Evolutionary conservation across 2,329 filamentous ascomycete species (phyloP), one percentile per base, ranked within the genome.

Genomic region (Sordariomycetes sp.): DNA sequence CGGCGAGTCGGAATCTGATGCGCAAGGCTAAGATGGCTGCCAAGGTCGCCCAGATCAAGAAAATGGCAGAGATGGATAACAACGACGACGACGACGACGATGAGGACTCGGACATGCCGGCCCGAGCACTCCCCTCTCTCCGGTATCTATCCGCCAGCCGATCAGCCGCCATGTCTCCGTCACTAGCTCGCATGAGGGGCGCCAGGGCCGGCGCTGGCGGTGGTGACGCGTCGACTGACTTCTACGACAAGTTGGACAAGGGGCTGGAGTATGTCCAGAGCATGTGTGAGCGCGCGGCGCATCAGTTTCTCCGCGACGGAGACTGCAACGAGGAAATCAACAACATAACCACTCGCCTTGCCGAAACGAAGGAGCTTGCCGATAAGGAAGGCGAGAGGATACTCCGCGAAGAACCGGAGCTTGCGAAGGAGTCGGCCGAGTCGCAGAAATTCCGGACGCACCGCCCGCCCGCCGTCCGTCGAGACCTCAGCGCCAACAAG

Each of bases 11-110:
- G 59, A 96, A 96, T 71, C 78, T 89, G 63, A 86, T 97, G 70
- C 86, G 92, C 54, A 95, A 93, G 71, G 90, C 87, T 57, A 94
- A 90, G 72, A 90, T 90, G 87, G 88, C 89, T 57, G 85, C 86
- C 58, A 87, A 86, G 67, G 84, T 90, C 59, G 86, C 82, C 1
- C 79, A 84, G 63, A 86, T 86, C 66, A 82, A 79, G 65, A 76
- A 77, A 52, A 69, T 85, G 61, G 81, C 80, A 1, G 80, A 84
- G 65, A 73, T 83, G 58, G 83, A 86, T 58, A 76, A 82, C 58
- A 75, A 79, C 1, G 77, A 76, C 3, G 74, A 76, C 6, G 73
- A 74, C 2, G 72, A 75, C 0, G 73, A 71, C 1, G 74, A 73
- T 0, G 65, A 70, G 16, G 69, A 65, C 53, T 18, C 32, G 12